Conservation (phyloP, 2,329 filamentous ascomycete genomes). For the Camillea tinctor region DNA sequence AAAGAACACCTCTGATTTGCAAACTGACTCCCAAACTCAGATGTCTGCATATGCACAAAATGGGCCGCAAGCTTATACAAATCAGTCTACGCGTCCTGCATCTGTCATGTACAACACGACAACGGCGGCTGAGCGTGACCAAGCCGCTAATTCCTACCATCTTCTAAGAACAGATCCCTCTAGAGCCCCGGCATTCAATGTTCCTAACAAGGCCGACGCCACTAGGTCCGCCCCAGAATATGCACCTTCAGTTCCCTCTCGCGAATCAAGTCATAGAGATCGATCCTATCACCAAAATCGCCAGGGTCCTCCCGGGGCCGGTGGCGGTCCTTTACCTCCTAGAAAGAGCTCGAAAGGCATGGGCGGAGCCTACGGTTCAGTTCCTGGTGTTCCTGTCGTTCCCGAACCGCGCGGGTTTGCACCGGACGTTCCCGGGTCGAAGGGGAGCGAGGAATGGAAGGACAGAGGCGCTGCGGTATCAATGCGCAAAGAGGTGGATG, state of each 20-base stretch:
- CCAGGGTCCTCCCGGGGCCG: constrained; percentile 48
- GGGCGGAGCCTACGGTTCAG: constrained; percentile 52
- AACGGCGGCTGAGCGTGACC: constrained; percentile 32
- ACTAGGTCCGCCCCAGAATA: constrained; percentile 61
- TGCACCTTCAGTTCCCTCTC: constrained; percentile 59
- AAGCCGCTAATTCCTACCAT: constrained; percentile 35
- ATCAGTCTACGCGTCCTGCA: constrained; percentile 30
- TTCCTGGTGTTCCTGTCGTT: constrained; percentile 42
- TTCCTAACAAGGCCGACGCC: constrained; percentile 55
- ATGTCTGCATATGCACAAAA: constrained; percentile 22
- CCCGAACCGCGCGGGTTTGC: constrained; percentile 30
- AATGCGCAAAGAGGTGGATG: constrained; percentile 78
- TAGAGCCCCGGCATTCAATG: constrained; percentile 54
- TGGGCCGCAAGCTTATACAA: constrained; percentile 25
- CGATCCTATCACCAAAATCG: constrained; percentile 63
- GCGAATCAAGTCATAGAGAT: constrained; percentile 69
- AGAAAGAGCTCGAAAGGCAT: constrained; percentile 74
- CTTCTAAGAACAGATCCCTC: constrained; percentile 58
- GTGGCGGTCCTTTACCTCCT: constrained; percentile 66
- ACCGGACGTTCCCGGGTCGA: constrained; percentile 43
- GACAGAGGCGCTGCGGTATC: constrained; percentile 88
- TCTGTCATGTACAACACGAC: constrained; percentile 33
- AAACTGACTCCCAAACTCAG: constrained; percentile 26
- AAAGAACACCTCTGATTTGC: constrained; percentile 21
- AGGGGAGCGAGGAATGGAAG: constrained; percentile 89